Evolutionary conservation across 1,284 basidiomycete species (phyloP).

Genomic region (Exobasidium rhododendri): DNA sequence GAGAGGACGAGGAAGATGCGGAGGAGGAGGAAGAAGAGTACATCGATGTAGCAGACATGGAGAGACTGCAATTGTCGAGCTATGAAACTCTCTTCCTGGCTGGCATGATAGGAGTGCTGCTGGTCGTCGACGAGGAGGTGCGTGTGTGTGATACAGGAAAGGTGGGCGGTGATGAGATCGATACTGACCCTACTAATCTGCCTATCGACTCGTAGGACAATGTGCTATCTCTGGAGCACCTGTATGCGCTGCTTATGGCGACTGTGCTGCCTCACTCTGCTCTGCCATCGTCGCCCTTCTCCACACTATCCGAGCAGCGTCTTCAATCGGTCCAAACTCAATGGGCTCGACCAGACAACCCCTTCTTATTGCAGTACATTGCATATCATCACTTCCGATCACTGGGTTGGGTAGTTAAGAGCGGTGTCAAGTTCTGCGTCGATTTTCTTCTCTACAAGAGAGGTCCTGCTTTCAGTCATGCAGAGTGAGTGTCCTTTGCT

Average conservation of each 20-base stretch:
- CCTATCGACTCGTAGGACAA: no score
- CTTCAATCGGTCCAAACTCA: not conserved
- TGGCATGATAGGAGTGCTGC: constrained; percentile 78
- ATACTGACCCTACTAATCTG: no score
- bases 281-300: not conserved
- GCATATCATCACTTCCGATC: constrained; percentile 93
- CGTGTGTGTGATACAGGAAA: no score
- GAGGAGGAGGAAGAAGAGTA: constrained; percentile 23
- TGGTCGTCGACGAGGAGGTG: constrained; percentile 57
- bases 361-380: constrained; percentile 84
- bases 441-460: constrained; percentile 92
- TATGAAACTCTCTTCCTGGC: constrained; percentile 89
- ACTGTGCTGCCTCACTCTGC: constrained; percentile 8
- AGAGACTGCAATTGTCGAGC: constrained; percentile 86
- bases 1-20: constrained; percentile 12
- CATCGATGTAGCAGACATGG: constrained; percentile 65
- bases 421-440: constrained; percentile 94
- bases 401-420: constrained; percentile 95
- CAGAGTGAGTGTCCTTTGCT: constrained; percentile 63
- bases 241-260: constrained; percentile 17
- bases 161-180: no score
- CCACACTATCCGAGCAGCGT: not conserved
- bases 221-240: constrained; percentile 11
- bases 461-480: constrained; percentile 91
- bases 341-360: constrained; percentile 68